Percentiles rank a stretch among this genome's conserved stretches.
phyloP scores from a whole-genome alignment of 148 eudicot species.

The Nepenthes mirabilis region DNA sequence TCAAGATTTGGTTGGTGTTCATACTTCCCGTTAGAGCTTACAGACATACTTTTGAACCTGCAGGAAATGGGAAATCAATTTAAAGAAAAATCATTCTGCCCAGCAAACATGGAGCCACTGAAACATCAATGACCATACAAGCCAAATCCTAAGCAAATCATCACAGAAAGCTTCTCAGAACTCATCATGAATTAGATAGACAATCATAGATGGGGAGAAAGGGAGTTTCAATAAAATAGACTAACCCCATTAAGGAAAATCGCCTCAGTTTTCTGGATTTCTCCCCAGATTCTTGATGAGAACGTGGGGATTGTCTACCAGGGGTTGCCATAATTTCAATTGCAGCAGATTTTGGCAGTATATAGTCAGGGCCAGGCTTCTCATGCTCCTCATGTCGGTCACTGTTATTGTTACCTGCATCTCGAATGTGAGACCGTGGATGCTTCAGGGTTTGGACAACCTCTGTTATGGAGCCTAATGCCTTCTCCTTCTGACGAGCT shows the following conservation, averaged over 20 bases:
- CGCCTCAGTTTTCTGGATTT: conserved; percentile 52
- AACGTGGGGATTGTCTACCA: conserved; percentile 42
- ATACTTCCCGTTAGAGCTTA: conserved; percentile 20
- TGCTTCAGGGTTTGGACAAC: conserved; percentile 88
- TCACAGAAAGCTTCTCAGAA: neutral
- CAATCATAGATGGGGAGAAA: conserved; percentile 1
- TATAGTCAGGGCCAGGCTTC: conserved; percentile 28
- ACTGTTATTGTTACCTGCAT: conserved; percentile 19
- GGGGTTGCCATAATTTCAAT: conserved; percentile 27
- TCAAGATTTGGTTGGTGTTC: conserved; percentile 43
- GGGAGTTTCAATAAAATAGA: conserved; percentile 2
- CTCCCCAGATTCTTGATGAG: conserved; percentile 25
- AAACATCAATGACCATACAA: neutral
- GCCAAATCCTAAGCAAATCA: neutral
- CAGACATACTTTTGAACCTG: conserved; percentile 45
- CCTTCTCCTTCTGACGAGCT: conserved; percentile 98
- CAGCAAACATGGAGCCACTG: neutral
- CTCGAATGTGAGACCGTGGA: conserved; percentile 44
- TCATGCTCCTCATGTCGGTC: conserved; percentile 23
- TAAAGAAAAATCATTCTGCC: neutral
- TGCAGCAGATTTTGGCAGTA: conserved; percentile 42
- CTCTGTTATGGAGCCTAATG: conserved; percentile 80
- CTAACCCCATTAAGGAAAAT: conserved; percentile 36
- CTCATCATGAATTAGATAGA: neutral
- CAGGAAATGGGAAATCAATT: conserved; percentile 5